phyloP scores from a whole-genome alignment of 1,284 basidiomycete genomes.

The Ustilago curta region DNA sequence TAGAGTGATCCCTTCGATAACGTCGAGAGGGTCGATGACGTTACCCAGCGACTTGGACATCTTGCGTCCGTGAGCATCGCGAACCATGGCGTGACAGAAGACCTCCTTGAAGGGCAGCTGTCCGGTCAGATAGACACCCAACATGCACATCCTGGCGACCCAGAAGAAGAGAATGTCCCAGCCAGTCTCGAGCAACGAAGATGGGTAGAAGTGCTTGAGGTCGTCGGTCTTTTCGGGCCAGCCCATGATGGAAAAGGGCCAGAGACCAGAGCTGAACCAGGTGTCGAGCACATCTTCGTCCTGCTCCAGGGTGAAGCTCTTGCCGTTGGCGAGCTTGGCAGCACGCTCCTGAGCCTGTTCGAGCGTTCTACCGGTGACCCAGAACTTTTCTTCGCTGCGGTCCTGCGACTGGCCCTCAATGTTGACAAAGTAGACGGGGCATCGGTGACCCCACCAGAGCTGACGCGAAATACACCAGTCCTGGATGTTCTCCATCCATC shows the following conservation, averaged over 20 bases:
- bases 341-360: constrained; percentile 87
- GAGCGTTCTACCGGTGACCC: constrained; percentile 88
- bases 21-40: constrained; percentile 96
- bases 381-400: constrained; percentile 58
- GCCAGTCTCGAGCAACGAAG: constrained; percentile 91
- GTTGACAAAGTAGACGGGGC: constrained; percentile 91
- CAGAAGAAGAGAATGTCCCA: constrained; percentile 99
- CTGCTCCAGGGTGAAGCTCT: constrained; percentile 82
- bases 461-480: constrained; percentile 99
- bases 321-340: constrained; percentile 78
- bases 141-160: constrained; percentile 98
- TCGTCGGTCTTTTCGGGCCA: constrained; percentile 80
- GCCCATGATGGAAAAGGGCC: constrained; percentile 98
- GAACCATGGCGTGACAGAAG: constrained; percentile 98
- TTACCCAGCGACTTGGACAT: constrained; percentile 99
- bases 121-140: constrained; percentile 89
- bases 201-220: constrained; percentile 81
- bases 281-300: constrained; percentile 99
- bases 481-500: constrained; percentile 95
- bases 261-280: constrained; percentile 98
- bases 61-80: constrained; percentile 97
- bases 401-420: constrained; percentile 84
- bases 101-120: constrained; percentile 96
- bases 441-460: constrained; percentile 99
- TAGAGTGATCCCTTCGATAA: constrained; percentile 87